Percentiles rank a stretch among this genome's conserved stretches.
Evolutionary conservation across 129 eudicot species (phyloP).

Genomic region (Arctium lappa): DNA sequence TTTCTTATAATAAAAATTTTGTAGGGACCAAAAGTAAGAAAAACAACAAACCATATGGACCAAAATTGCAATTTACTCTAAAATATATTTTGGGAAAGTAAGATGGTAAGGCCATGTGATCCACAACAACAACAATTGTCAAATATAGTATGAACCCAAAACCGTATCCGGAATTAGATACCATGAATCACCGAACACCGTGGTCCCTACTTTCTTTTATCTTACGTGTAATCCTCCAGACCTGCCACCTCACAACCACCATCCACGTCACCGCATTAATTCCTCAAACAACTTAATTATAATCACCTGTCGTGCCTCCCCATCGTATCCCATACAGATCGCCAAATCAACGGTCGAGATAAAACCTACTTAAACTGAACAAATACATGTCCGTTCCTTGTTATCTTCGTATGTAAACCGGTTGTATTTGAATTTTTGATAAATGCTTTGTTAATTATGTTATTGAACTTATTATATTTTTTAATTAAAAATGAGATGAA

Average conservation of each 20-base stretch:
- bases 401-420: background rate
- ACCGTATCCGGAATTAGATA: slow-evolving; percentile 17
- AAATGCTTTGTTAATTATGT: background rate
- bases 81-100: background rate
- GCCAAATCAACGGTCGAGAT: background rate
- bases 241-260: slow-evolving; percentile 22
- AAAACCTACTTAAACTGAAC: background rate
- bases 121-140: background rate
- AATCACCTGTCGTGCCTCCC: background rate
- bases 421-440: background rate
- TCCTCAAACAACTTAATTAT: background rate
- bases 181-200: background rate
- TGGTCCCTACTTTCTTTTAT: slow-evolving; percentile 2
- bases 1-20: too few relatives aligned
- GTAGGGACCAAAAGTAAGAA: too few relatives aligned
- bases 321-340: background rate
- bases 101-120: background rate
- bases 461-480: too few relatives aligned
- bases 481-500: background rate
- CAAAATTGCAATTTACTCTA: too few relatives aligned
- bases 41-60: too few relatives aligned
- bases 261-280: slow-evolving; percentile 8
- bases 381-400: background rate
- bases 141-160: slow-evolving; percentile 15
- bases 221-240: background rate